Base-by-base conservation (phyloP, 257 asterid genomes). In the Solanum chmielewskii region DNA sequence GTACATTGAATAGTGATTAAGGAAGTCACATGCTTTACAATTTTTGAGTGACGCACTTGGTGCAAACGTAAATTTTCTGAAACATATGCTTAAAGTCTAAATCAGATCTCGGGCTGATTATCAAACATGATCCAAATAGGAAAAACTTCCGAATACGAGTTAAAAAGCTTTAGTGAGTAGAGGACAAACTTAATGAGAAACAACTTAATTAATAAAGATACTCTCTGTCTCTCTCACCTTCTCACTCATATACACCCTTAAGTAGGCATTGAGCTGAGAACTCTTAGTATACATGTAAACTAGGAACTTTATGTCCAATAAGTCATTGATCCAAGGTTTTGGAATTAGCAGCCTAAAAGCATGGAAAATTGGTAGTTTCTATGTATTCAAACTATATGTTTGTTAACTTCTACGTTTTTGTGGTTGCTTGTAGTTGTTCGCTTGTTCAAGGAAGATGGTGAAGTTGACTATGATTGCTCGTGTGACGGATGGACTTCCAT, bases 381-480 rank as follows among this genome's bases (percentile, higher is more conserved):
- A 20, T 13, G 83, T 23, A 52, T 76, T 76, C 60, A 42, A 41
- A 76, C n/a, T 42, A 45, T n/a, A 45, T 76, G 83, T 27, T 41
- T 39, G 33, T 41, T 41, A 25, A 76, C 7, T 14, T 85, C 81
- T 85, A 41, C 62, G 44, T 64, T 74, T 64, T 85, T 75, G 6
- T 25, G 59, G 62, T 69, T 69, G 68, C 15, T 39, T 85, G 47
- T 18, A 84, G 87, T 49, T 85, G 59, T 85, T 31, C 12, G 75
- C 90, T 90, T 86, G 74, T 86, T 81, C 87, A 56, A 73, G 71
- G 89, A 92, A 90, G 88, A 95, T 96, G 99, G 98, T 96, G 92
- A 96, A 96, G 87, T 88, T 96, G 90, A 96, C 99, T 15, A 89
- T 96, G 99, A 94, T 96, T 88, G 97, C 98, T 89, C 98, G 99